phyloP scores from a whole-genome alignment of 176 grass and related monocot species.

The Stipa capillata region DNA sequence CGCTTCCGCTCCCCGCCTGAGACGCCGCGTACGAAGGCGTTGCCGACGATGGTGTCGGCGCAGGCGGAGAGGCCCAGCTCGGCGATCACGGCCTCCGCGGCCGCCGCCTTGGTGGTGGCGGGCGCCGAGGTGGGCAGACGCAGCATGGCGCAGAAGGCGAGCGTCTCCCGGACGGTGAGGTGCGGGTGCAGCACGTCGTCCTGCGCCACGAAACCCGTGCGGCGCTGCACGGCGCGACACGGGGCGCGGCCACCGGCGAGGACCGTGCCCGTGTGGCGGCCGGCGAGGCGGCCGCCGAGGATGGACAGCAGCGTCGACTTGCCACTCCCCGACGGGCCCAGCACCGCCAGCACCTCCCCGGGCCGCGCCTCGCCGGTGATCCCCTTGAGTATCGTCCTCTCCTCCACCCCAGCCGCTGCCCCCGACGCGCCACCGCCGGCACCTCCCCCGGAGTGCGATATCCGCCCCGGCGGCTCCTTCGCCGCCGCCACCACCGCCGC shows the following conservation, averaged over 20 bases:
- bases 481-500: too few species aligned
- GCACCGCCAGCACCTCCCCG: constrained; percentile 62
- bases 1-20: constrained; percentile 96
- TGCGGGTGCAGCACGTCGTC: constrained; percentile 97
- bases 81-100: constrained; percentile 74
- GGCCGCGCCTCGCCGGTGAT: constrained; percentile 57
- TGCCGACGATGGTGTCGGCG: constrained; percentile 76
- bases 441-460: constrained; percentile 26
- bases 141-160: constrained; percentile 78
- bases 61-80: constrained; percentile 66
- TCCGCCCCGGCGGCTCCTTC: constrained; percentile 12
- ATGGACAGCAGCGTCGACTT: constrained; percentile 90
- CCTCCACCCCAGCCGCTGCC: not conserved
- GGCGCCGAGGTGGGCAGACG: constrained; percentile 38
- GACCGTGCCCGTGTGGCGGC: constrained; percentile 28
- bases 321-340: constrained; percentile 89
- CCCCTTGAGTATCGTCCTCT: constrained; percentile 53
- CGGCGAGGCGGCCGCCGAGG: constrained; percentile 49
- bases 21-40: constrained; percentile 82
- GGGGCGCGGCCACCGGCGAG: constrained; percentile 31
- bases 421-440: too few species aligned
- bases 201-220: constrained; percentile 79
- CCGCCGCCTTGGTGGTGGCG: constrained; percentile 22
- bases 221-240: constrained; percentile 25
- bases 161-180: constrained; percentile 85